Evolutionary conservation across 139 green algal genomes (phyloP).

Genomic region (Coccomyxa sp.): DNA sequence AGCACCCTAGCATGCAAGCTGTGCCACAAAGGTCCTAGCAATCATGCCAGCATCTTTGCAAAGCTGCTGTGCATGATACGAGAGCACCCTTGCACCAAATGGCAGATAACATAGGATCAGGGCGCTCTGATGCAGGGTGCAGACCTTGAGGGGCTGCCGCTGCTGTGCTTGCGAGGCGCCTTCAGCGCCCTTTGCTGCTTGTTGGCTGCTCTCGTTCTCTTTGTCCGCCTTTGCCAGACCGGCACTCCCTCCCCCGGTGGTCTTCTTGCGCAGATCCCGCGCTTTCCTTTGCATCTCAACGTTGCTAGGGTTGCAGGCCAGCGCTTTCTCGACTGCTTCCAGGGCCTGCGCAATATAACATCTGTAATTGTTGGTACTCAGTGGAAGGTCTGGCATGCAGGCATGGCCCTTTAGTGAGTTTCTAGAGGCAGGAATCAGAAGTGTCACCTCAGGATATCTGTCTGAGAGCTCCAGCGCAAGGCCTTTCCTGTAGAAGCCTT

Average conservation of each 20-base stretch:
- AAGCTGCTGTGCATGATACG: no score
- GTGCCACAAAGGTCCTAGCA: background rate
- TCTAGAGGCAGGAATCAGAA: background rate
- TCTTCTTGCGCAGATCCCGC: background rate
- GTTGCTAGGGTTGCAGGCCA: background rate
- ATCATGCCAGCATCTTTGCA: no score
- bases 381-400: background rate
- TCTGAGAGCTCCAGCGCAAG: slow-evolving; percentile 24
- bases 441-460: slow-evolving; percentile 26
- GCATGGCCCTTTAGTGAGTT: background rate
- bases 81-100: no score
- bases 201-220: slow-evolving; percentile 1
- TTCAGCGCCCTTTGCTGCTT: background rate
- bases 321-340: slow-evolving; percentile 11
- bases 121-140: no score
- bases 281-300: background rate
- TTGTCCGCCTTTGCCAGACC: background rate
- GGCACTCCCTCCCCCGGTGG: no score
- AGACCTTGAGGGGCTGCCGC: background rate
- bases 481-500: slow-evolving; percentile 62
- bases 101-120: no score
- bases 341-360: slow-evolving; percentile 16
- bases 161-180: background rate
- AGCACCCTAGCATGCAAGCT: background rate
- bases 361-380: background rate